These are phyloP conservation scores for Irpex sp. DNA, from an alignment of 1,284 basidiomycete species.

Conservation along the genomic window DNA sequence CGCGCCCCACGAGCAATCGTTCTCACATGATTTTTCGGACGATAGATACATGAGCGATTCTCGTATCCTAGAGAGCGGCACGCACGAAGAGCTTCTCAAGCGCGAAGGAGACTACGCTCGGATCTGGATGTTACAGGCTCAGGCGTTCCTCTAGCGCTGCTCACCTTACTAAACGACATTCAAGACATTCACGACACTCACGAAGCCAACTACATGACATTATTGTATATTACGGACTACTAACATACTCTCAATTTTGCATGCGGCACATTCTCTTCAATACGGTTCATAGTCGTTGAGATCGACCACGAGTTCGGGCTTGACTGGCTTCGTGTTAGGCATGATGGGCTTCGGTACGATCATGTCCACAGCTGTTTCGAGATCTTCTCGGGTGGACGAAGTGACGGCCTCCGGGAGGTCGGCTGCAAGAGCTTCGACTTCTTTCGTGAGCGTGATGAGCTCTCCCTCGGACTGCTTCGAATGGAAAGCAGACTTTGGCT, in stretches of 20 bases:
- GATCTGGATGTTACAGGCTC: constrained; percentile 52
- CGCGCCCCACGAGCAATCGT: background rate
- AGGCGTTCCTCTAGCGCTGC: constrained; percentile 38
- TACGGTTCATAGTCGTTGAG: background rate
- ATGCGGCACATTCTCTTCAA: background rate
- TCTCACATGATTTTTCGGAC: background rate
- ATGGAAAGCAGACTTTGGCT: background rate
- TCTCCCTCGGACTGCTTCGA: background rate
- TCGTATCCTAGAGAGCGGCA: constrained; percentile 47
- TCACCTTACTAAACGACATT: background rate
- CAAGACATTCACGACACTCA: background rate
- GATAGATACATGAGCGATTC: constrained; percentile 61
- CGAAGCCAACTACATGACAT: background rate
- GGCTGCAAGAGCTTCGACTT: background rate
- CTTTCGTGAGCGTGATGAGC: background rate
- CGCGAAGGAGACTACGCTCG: constrained; percentile 48
- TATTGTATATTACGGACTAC: background rate
- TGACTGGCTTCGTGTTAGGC: background rate
- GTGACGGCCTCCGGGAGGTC: background rate
- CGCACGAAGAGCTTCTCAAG: constrained; percentile 45
- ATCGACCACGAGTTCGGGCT: constrained; percentile 1
- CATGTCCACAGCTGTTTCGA: background rate
- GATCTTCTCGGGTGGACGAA: background rate
- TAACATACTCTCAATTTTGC: too few relatives aligned
- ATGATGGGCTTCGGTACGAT: background rate